Evolutionary conservation across 192 early-diverging fungal species (phyloP).

Genomic region (Coemansia sp.): DNA sequence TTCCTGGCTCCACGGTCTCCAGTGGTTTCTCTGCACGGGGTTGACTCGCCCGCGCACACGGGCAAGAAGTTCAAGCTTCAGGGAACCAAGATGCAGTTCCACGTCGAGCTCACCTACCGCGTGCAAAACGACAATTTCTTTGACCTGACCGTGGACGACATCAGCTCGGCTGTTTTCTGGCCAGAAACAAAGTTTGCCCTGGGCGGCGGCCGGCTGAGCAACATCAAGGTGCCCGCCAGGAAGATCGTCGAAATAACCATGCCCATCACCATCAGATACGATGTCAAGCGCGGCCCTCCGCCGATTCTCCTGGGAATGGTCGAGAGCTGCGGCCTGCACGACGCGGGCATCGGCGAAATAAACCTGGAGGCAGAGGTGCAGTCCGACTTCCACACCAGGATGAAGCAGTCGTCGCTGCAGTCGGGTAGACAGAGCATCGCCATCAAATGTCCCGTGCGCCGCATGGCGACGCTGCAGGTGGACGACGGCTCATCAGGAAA

Average conservation of each 20-base stretch:
- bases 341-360: slow-evolving; percentile 46
- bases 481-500: slow-evolving; percentile 45
- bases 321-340: slow-evolving; percentile 50
- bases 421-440: slow-evolving; percentile 42
- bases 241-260: slow-evolving; percentile 38
- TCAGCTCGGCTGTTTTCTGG: slow-evolving; percentile 49
- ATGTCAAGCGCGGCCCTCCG: slow-evolving; percentile 50
- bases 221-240: slow-evolving; percentile 35
- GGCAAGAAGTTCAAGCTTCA: slow-evolving; percentile 40
- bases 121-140: slow-evolving; percentile 53
- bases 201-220: slow-evolving; percentile 45
- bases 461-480: slow-evolving; percentile 44
- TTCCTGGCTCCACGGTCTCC: slow-evolving; percentile 39
- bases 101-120: slow-evolving; percentile 41
- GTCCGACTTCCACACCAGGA: slow-evolving; percentile 45
- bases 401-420: slow-evolving; percentile 40
- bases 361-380: slow-evolving; percentile 47
- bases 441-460: slow-evolving; percentile 45
- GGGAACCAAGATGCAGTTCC: slow-evolving; percentile 50
- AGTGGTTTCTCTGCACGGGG: slow-evolving; percentile 24
- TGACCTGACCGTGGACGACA: slow-evolving; percentile 40
- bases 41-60: slow-evolving; percentile 29
- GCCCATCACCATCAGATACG: slow-evolving; percentile 44
- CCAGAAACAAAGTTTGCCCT: slow-evolving; percentile 53
- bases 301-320: slow-evolving; percentile 48